phyloP scores from a whole-genome alignment of 1,284 basidiomycete species.

The Vanrija sp. region DNA sequence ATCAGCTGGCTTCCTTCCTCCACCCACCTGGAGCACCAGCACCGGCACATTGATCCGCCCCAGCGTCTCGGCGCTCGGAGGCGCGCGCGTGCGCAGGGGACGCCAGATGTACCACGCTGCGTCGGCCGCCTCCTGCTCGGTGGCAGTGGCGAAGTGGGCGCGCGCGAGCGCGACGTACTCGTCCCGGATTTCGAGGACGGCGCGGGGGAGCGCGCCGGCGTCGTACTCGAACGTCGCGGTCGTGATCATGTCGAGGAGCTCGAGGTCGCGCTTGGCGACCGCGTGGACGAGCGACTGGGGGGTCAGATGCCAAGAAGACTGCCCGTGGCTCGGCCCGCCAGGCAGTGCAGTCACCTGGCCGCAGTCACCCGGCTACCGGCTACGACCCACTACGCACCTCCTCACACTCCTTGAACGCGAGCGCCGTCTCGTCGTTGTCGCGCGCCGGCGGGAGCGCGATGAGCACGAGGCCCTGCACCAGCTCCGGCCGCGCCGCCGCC shows the following conservation, averaged over 20 bases:
- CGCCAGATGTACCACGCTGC: constrained; percentile 13
- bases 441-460: constrained; percentile 11
- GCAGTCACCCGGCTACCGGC: not conserved
- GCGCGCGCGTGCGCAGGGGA: not conserved
- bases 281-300: constrained; percentile 16
- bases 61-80: constrained; percentile 1
- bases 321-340: not conserved
- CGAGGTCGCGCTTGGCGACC: constrained; percentile 9
- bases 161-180: constrained; percentile 16
- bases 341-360: not conserved
- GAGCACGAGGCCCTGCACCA: constrained; percentile 15
- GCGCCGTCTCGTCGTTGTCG: constrained; percentile 10
- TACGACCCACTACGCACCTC: constrained; percentile 14
- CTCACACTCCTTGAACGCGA: constrained; percentile 19
- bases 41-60: constrained; percentile 6
- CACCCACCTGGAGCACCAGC: constrained; percentile 17
- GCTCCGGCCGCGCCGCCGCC: constrained; percentile 3
- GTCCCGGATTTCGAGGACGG: constrained; percentile 19
- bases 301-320: not conserved
- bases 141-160: constrained; percentile 4
- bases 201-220: constrained; percentile 7
- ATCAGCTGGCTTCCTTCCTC: not conserved
- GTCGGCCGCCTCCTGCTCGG: constrained; percentile 3
- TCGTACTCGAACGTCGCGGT: constrained; percentile 20
- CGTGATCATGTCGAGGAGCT: constrained; percentile 22